Conservation (phyloP, 495 filamentous ascomycete genomes). For the Copromyces sp. region DNA sequence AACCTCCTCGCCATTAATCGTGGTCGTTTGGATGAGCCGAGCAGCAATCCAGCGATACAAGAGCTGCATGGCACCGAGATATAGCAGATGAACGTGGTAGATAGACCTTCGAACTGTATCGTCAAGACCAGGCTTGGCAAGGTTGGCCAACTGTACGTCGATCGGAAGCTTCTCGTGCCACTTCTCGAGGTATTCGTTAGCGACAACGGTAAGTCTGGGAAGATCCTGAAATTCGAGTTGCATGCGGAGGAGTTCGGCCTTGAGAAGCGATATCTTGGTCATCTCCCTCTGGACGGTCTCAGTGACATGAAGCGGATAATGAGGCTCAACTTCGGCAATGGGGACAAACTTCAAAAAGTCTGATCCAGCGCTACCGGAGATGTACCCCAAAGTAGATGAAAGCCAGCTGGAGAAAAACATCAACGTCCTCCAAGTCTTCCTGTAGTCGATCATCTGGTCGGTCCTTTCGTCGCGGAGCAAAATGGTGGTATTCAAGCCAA, state of each 20-base stretch:
- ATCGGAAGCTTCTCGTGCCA: background rate
- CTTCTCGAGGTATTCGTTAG: constrained; percentile 14
- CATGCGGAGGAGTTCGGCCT: constrained; percentile 20
- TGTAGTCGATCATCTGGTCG: constrained; percentile 18
- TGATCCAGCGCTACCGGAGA: constrained; percentile 13
- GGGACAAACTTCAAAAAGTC: constrained; percentile 15
- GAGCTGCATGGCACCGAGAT: constrained; percentile 25
- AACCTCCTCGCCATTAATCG: background rate
- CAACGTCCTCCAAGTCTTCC: constrained; percentile 19
- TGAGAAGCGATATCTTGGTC: constrained; percentile 21
- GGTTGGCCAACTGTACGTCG: constrained; percentile 5
- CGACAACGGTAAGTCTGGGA: background rate
- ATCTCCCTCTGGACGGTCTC: constrained; percentile 21
- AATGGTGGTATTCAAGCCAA: constrained; percentile 5
- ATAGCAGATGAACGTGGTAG: constrained; percentile 23
- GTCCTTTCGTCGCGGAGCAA: constrained; percentile 6
- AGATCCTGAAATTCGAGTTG: constrained; percentile 19
- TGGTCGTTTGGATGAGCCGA: constrained; percentile 8
- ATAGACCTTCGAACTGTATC: constrained; percentile 16
- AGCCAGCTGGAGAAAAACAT: constrained; percentile 26
- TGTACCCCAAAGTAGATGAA: constrained; percentile 23
- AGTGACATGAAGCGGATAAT: background rate
- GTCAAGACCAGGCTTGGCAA: constrained; percentile 8
- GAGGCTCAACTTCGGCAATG: constrained; percentile 2
- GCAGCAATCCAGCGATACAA: constrained; percentile 23